phyloP scores from a whole-genome alignment of 139 green algal species.

The Tetraselmis chui region DNA sequence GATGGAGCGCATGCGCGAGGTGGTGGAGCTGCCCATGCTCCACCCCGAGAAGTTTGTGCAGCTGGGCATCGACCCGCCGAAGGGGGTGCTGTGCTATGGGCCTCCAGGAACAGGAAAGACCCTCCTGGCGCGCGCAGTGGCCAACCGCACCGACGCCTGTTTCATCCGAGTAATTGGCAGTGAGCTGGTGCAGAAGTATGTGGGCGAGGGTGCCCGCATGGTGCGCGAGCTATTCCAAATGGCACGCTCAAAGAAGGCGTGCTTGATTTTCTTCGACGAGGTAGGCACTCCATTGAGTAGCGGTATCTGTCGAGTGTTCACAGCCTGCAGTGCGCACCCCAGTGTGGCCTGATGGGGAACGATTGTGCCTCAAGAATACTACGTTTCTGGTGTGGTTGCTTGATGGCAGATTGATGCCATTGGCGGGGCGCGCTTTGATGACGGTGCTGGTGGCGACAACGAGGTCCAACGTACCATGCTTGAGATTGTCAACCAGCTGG shows the following conservation, averaged over 20 bases:
- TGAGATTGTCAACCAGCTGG: slow-evolving; percentile 99
- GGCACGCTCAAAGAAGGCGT: slow-evolving; percentile 96
- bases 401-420: slow-evolving; percentile 74
- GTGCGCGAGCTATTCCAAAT: slow-evolving; percentile 96
- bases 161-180: slow-evolving; percentile 98
- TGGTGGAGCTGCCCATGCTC: slow-evolving; percentile 97
- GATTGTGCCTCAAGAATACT: no score
- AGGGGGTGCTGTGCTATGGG: slow-evolving; percentile 93
- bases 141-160: slow-evolving; percentile 96
- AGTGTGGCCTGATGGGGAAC: no score
- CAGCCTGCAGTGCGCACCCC: not conserved
- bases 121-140: slow-evolving; percentile 91
- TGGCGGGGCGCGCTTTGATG: slow-evolving; percentile 91
- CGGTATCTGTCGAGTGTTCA: no score
- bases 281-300: no score
- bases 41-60: slow-evolving; percentile 97
- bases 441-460: slow-evolving; percentile 94
- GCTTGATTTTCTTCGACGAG: slow-evolving; percentile 99
- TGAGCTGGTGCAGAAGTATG: slow-evolving; percentile 99
- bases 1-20: slow-evolving; percentile 93
- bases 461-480: slow-evolving; percentile 99
- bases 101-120: slow-evolving; percentile 94
- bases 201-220: slow-evolving; percentile 96
- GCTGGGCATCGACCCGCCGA: slow-evolving; percentile 97
- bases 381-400: no score